A percentile compares a stretch with the other conserved stretches of the same genome.
Evolutionary conservation across 139 green algal genomes (phyloP).

Genomic region (Auxenochlorella pyrenoidosa): DNA sequence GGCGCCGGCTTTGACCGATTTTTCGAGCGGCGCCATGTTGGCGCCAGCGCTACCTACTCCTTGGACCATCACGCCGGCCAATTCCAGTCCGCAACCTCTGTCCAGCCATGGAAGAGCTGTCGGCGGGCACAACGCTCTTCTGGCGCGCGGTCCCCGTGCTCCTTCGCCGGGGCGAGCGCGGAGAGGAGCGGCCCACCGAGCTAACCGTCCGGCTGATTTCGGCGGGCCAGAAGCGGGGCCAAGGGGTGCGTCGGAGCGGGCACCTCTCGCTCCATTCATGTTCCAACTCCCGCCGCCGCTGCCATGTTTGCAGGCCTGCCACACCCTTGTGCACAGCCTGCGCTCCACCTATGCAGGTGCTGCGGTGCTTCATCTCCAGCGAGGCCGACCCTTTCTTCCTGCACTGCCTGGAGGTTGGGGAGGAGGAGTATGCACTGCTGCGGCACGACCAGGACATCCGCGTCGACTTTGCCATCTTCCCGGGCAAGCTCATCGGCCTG

Average conservation of each 20-base stretch:
- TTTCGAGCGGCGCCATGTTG: no score
- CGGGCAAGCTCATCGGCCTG: slow-evolving; percentile 86
- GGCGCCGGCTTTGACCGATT: no score
- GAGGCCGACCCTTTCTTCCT: slow-evolving; percentile 82
- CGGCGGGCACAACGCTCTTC: slow-evolving; percentile 64
- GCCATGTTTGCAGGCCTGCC: not conserved
- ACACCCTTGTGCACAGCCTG: not conserved
- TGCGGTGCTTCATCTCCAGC: slow-evolving; percentile 81
- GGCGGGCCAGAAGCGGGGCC: not conserved
- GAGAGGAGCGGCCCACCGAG: not conserved
- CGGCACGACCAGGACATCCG: slow-evolving; percentile 92
- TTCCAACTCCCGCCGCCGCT: slow-evolving; percentile 4
- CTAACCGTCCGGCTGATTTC: slow-evolving; percentile 21
- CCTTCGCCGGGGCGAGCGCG: slow-evolving; percentile 57
- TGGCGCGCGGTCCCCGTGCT: slow-evolving; percentile 77
- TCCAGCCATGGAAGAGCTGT: slow-evolving; percentile 7
- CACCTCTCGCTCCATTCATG: not conserved
- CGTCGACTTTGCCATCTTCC: slow-evolving; percentile 92
- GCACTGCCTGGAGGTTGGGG: slow-evolving; percentile 88
- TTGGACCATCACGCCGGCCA: no score
- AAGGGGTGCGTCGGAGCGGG: not conserved
- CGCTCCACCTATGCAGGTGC: slow-evolving; percentile 50
- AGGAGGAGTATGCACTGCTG: slow-evolving; percentile 89
- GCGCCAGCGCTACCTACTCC: no score
- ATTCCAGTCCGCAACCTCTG: no score